These are phyloP conservation scores for Zygotorulaspora mrakii DNA, from an alignment of 1,139 yeast genomes.

Conservation along the genomic window DNA sequence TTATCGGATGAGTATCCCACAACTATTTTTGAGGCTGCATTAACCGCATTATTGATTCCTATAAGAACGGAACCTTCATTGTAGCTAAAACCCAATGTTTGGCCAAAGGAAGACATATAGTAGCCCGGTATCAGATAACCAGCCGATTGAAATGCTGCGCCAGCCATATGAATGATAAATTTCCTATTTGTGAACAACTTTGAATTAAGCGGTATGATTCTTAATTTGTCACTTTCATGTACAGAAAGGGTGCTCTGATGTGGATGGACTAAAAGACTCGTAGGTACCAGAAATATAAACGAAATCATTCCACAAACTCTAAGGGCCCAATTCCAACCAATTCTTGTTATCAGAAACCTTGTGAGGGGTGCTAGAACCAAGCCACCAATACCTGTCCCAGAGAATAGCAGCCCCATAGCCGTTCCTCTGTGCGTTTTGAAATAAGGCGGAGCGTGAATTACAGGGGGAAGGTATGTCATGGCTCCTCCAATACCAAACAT, in stretches of 20 bases:
- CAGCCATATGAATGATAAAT: slow-evolving; percentile 36
- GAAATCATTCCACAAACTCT: slow-evolving; percentile 39
- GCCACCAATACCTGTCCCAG: slow-evolving; percentile 47
- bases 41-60: slow-evolving; percentile 43
- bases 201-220: slow-evolving; percentile 14
- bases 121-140: slow-evolving; percentile 44
- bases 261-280: slow-evolving; percentile 30
- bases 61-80: slow-evolving; percentile 44
- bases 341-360: slow-evolving; percentile 32
- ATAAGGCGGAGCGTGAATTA: slow-evolving; percentile 42
- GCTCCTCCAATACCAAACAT: slow-evolving; percentile 42
- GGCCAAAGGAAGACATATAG: slow-evolving; percentile 44
- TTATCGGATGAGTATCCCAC: slow-evolving; percentile 42
- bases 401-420: slow-evolving; percentile 43
- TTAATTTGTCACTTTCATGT: background rate
- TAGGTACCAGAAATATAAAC: slow-evolving; percentile 22
- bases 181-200: slow-evolving; percentile 27
- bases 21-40: slow-evolving; percentile 41
- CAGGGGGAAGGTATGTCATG: slow-evolving; percentile 42
- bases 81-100: slow-evolving; percentile 39
- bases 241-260: slow-evolving; percentile 16
- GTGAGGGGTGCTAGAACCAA: slow-evolving; percentile 41
- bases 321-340: slow-evolving; percentile 45
- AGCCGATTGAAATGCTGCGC: slow-evolving; percentile 42
- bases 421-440: slow-evolving; percentile 41